Base-by-base conservation (phyloP, 768 basidiomycete species). In the Rhizopogon vinicolor region DNA sequence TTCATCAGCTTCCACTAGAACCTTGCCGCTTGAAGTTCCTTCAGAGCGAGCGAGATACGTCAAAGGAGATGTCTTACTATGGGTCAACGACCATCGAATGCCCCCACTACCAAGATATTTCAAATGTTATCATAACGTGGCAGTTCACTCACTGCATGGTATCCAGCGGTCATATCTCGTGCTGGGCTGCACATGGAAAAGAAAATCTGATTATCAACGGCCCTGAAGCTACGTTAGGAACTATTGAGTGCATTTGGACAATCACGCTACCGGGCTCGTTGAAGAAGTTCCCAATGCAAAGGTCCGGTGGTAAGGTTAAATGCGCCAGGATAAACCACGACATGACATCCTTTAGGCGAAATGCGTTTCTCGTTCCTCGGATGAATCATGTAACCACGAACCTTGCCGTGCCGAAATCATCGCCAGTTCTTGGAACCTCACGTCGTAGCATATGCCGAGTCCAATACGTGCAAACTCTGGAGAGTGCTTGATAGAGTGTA, bases 251-350 rank as follows among this genome's bases (percentile, higher is more conserved):
- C 33, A 25, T n/a, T 44, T 25, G 2, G 35, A 60, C 12, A 29
- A 7, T 16, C 39, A 18, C 43, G 51, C n/a, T 65, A 89, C 92
- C 93, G 77, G 54, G 87, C 86, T 49, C 90, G 81, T 65, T 91
- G 91, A 19, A 99, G 78, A 3, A 99, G 76, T 62, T 94, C 91
- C 97, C 97, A 99, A 69, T 98, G 93, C 45, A 97, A 73, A 1
- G 95, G 95, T 0, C 97, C 97, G 0, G 97, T 98, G 3, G 94
- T 97, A 64, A 84, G 73, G 68, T 98, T 99, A 81, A 99, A 98
- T 13, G 97, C 97, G 10, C 86, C 84, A 0, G 97, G 97, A 69
- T 98, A 98, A 51, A 98, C 81, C 61, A 97, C 81, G 7, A 90
- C 79, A 53, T 95, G 86, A 60, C 90, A 93, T 1, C 94, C 93